Conservation (phyloP, 139 green algal genomes). For the Ettlia oleoabundans region DNA sequence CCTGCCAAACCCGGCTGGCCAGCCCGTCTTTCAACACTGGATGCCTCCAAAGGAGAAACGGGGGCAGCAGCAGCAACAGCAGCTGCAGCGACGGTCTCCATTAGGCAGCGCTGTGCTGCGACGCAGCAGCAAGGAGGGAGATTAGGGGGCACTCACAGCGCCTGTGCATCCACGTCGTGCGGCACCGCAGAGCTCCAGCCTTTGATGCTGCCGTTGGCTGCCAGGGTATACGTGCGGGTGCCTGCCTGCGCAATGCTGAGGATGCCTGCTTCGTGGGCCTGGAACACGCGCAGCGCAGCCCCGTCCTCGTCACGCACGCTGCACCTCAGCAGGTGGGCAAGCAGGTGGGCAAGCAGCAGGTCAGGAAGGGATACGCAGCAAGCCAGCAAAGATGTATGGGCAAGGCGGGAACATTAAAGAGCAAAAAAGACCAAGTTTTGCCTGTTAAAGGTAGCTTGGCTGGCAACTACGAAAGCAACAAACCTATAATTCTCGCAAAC, state of each 20-base stretch:
- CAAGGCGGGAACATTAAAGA: too few species aligned
- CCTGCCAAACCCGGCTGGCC: too few species aligned
- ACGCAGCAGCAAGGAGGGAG: too few species aligned
- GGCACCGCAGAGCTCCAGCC: constrained; percentile 59
- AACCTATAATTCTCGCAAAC: background rate
- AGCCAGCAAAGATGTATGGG: too few species aligned
- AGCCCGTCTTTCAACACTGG: too few species aligned
- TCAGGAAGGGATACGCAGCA: too few species aligned
- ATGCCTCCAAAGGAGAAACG: too few species aligned
- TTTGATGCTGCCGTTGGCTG: constrained; percentile 65
- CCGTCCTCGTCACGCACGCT: constrained; percentile 23
- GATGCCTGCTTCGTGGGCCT: constrained; percentile 51
- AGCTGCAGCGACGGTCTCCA: too few species aligned
- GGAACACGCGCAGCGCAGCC: constrained; percentile 50
- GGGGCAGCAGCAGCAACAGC: too few species aligned
- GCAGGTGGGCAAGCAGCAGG: background rate
- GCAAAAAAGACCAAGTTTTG: too few species aligned
- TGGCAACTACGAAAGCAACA: background rate
- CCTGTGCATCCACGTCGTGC: constrained; percentile 1
- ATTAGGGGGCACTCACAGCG: constrained; percentile 28
- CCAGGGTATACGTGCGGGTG: constrained; percentile 65
- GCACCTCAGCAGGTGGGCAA: background rate
- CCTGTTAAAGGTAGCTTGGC: too few species aligned
- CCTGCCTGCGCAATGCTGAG: constrained; percentile 55
- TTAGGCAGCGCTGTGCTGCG: too few species aligned